Conservation (phyloP, 1,139 yeast species). For the Geotrichum phurueaensis region DNA sequence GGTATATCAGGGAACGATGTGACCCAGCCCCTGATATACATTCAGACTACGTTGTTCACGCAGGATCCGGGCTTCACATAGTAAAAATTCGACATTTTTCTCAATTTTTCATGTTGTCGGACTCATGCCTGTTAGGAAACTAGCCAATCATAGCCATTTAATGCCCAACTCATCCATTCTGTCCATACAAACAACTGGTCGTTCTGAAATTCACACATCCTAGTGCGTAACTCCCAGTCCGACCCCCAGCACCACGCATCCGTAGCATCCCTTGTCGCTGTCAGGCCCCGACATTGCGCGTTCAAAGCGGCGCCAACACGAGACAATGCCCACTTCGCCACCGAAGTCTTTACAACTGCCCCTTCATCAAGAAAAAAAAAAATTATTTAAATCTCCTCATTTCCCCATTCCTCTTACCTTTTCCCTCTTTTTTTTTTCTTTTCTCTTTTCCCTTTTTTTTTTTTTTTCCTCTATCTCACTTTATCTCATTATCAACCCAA, state of each 20-base stretch:
- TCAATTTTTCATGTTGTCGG: constrained; percentile 3
- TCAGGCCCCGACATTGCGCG: neutral
- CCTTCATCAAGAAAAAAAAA: neutral
- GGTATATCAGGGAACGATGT: constrained; percentile 19
- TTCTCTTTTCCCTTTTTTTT: constrained; percentile 18
- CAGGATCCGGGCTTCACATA: constrained; percentile 4
- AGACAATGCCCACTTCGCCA: constrained; percentile 3
- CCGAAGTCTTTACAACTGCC: neutral
- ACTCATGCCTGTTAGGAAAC: constrained; percentile 5
- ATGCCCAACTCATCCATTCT: neutral
- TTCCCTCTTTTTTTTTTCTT: constrained; percentile 17
- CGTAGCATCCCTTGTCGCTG: neutral
- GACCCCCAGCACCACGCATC: neutral
- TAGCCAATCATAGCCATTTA: constrained; percentile 11
- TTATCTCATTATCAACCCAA: constrained; percentile 1
- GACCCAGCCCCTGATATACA: constrained; percentile 9
- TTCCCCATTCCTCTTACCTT: constrained; percentile 14
- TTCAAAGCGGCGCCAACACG: neutral
- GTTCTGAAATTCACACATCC: constrained; percentile 5
- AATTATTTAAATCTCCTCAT: neutral
- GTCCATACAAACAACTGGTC: neutral
- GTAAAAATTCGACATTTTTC: neutral
- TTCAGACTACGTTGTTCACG: constrained; percentile 7
- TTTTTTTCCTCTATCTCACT: neutral
- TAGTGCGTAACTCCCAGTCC: constrained; percentile 4